Base-by-base conservation (phyloP, 1,284 basidiomycete genomes). In the Ceratobasidium papillatum region DNA sequence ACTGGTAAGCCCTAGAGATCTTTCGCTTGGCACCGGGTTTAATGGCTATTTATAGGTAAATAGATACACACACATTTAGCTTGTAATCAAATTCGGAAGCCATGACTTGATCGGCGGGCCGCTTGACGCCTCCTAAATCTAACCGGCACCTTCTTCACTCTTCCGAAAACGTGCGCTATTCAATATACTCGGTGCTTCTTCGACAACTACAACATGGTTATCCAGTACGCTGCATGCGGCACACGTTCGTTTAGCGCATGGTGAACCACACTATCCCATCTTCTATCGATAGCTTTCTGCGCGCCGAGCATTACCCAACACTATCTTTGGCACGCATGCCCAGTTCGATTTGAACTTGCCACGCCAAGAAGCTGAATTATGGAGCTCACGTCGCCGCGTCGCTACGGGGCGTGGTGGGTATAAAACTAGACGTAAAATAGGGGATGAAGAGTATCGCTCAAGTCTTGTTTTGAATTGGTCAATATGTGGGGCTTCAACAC, bases 191-290 rank as follows among this genome's bases (percentile, higher is more conserved):
- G 34, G 17, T 32, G 51, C 51, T 69, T 54, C 38, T 69, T 51
- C 36, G 47, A 34, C 47, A 58, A 30, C 47, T 11, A 17, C 52
- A 69, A 41, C 52, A 43, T 43, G 66, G 52, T 69, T 17, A 17
- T 58, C 52, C 34, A 56, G n/a, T 25, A 17, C 30, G 25, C 36
- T 30, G 52, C 66, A 69, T 69, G 52, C 25, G 66, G 66, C 66
- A 38, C 66, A 69, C 66, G 66, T 69, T 54, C 52, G 66, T 58
- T 22, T 14, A 12, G 43, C 66, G 52, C 66, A 69, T 69, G 66
- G 52, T 43, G n/a, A 32, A 43, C 36, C 25, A 34, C 12, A 30
- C 51, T 43, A 36, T 19, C 12, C 22, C 14, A 30, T 2, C 66
- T 69, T 69, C 66, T 56, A 58, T 69, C 66, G 36, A 58, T 52